Conservation (phyloP, 1,139 yeast genomes). For the Zygosaccharomyces sapae region DNA sequence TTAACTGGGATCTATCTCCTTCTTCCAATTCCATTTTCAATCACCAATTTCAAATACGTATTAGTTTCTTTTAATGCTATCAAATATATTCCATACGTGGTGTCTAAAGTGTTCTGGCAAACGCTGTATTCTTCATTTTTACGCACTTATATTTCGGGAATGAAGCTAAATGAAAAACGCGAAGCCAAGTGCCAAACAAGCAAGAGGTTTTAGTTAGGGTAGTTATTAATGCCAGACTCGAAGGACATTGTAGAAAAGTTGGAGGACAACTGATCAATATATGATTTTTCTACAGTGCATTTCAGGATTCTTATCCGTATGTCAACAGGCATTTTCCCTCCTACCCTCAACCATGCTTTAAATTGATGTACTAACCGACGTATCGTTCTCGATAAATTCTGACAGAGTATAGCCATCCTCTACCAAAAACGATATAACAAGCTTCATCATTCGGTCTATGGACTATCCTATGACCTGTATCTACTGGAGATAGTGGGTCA, state of each 20-base stretch:
- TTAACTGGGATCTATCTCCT: conserved; percentile 1
- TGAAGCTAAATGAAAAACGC: not conserved
- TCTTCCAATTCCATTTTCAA: conserved; percentile 12
- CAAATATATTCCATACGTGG: not conserved
- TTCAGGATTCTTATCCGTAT: conserved; percentile 12
- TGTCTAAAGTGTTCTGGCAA: not conserved
- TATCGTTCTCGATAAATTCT: not conserved
- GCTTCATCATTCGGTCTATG: conserved; percentile 33
- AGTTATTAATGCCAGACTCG: not conserved
- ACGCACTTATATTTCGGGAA: not conserved
- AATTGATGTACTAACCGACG: conserved; percentile 5
- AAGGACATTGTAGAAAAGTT: not conserved
- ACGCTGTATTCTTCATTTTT: conserved; percentile 1
- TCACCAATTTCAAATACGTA: not conserved
- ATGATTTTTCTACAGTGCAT: conserved; percentile 6
- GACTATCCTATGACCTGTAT: conserved; percentile 33
- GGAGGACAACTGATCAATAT: not conserved
- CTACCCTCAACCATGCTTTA: not conserved
- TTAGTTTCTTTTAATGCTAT: conserved; percentile 2
- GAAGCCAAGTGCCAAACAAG: not conserved
- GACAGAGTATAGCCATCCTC: conserved; percentile 19
- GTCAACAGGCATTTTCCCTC: conserved; percentile 4
- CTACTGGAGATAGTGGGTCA: conserved; percentile 19
- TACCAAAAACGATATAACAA: conserved; percentile 30
- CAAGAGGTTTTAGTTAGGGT: not conserved